These are phyloP conservation scores for Filosporella fistucella DNA, from an alignment of 495 filamentous ascomycete species.

Conservation along the genomic window DNA sequence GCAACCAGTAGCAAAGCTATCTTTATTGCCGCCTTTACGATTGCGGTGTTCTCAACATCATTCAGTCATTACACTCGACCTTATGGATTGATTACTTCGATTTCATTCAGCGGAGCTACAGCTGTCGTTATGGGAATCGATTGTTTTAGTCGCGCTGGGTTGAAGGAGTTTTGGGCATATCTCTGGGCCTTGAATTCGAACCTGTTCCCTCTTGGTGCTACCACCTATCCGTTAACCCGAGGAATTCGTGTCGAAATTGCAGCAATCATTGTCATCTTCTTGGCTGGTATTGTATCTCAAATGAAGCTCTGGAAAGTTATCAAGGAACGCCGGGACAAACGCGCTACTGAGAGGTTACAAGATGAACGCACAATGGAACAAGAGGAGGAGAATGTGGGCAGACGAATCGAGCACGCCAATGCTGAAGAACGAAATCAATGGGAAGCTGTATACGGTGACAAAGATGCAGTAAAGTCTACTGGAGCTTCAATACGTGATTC, in stretches of 20 bases:
- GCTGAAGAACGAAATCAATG: constrained; percentile 66
- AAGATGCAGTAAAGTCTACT: constrained; percentile 24
- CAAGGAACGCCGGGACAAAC: constrained; percentile 61
- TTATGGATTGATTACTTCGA: constrained; percentile 70
- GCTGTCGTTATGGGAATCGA: constrained; percentile 79
- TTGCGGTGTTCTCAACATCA: constrained; percentile 64
- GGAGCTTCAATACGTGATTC: constrained; percentile 39
- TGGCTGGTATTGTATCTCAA: constrained; percentile 78
- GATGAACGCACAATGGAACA: constrained; percentile 57
- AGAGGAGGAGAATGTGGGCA: constrained; percentile 65
- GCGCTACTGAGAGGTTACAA: constrained; percentile 49
- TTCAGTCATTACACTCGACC: constrained; percentile 75
- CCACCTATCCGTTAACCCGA: constrained; percentile 80
- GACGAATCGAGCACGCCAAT: constrained; percentile 63
- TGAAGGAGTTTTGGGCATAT: constrained; percentile 96
- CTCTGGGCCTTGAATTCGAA: constrained; percentile 81
- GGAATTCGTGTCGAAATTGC: constrained; percentile 86
- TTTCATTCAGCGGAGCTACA: constrained; percentile 79
- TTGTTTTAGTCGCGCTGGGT: constrained; percentile 80
- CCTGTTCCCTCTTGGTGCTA: constrained; percentile 69
- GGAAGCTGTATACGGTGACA: constrained; percentile 74
- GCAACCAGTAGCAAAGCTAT: constrained; percentile 57
- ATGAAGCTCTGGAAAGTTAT: constrained; percentile 86
- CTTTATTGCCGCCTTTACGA: constrained; percentile 70
- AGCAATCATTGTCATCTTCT: constrained; percentile 64